Evolutionary conservation across 2,329 filamentous ascomycete species (phyloP), one percentile per base, ranked within the genome.

Genomic region (Hyphodiscus sp.): DNA sequence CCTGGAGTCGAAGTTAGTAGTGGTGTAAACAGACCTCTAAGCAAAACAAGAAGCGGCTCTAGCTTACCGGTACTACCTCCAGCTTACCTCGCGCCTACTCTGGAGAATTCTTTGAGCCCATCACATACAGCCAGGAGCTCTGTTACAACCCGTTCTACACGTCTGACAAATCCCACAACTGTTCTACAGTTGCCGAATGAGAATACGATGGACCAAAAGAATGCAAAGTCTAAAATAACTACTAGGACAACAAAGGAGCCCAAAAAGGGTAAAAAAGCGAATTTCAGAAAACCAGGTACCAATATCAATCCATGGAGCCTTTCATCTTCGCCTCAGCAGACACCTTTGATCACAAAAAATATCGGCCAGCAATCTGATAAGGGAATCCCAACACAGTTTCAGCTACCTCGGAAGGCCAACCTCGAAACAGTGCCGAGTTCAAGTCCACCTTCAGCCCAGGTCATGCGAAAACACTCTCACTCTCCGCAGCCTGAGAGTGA

Each of bases 71-170:
- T 49, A 3, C 51, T 61, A 19, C 59, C 59, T 43, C 59, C 60
- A 47, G 49, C 52, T 18, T 61, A 58, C 29, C 48, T 62, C 15
- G 56, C 60, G 15, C 62, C 65, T 9, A 41, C 53, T 29, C 43
- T 62, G 10, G 56, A 61, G 8, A 55, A 26, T 26, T 26, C 4
- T 26, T 26, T 26, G 23, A 41, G 20, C 23, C n/a, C 2, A 44
- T n/a, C 16, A 38, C 33, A 4, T 38, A 38, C 33, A 15, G 11
- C 33, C 33, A n/a, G 11, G 33, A 38, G 33, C 33, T 38, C 33
- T 6, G 33, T 13, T 6, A 15, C 33, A 38, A 38, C 33, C 13
- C 33, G 33, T 4, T 15, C 11, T 10, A 38, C 33, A 38, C 33
- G 11, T 10, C 4, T 6, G 16, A 13, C 33, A 5, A 38, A n/a